Conservation (phyloP, 164 flowering plant species). For the Tinospora cordifolia region DNA sequence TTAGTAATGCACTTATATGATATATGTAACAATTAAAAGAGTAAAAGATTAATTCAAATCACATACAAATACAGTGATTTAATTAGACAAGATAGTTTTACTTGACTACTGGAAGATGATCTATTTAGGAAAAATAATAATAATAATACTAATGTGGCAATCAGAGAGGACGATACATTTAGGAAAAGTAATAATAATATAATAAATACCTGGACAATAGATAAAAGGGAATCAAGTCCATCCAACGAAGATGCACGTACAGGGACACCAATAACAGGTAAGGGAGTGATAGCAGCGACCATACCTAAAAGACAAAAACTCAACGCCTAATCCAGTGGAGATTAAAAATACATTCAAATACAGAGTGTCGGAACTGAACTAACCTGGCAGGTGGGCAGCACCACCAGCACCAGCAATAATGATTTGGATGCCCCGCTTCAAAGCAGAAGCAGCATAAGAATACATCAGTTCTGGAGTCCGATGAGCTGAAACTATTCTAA, state of each 20-base stretch:
- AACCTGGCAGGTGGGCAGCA: slow-evolving; percentile 95
- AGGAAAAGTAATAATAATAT: background rate
- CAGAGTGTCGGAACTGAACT: slow-evolving; percentile 15
- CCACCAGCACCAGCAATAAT: slow-evolving; percentile 99
- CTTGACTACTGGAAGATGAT: too few species aligned
- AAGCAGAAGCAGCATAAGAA: slow-evolving; percentile 73
- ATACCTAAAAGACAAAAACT: slow-evolving; percentile 49
- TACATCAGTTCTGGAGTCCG: slow-evolving; percentile 90
- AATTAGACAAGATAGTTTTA: too few species aligned
- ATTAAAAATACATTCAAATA: background rate
- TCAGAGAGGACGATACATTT: background rate
- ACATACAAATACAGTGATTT: too few species aligned
- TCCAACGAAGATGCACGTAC: slow-evolving; percentile 70
- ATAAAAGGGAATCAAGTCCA: slow-evolving; percentile 87
- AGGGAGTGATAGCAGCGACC: slow-evolving; percentile 87
- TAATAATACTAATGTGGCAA: too few species aligned
- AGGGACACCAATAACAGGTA: slow-evolving; percentile 97
- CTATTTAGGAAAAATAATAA: too few species aligned
- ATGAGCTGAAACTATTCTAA: slow-evolving; percentile 90
- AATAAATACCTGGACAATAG: slow-evolving; percentile 79
- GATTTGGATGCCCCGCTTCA: slow-evolving; percentile 64
- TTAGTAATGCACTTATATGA: too few species aligned
- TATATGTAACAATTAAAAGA: too few species aligned
- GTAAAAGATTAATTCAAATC: too few species aligned
- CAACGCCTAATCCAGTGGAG: background rate